Conservation (phyloP, 495 filamentous ascomycete species). For the Aspergillus saccharolyticus region DNA sequence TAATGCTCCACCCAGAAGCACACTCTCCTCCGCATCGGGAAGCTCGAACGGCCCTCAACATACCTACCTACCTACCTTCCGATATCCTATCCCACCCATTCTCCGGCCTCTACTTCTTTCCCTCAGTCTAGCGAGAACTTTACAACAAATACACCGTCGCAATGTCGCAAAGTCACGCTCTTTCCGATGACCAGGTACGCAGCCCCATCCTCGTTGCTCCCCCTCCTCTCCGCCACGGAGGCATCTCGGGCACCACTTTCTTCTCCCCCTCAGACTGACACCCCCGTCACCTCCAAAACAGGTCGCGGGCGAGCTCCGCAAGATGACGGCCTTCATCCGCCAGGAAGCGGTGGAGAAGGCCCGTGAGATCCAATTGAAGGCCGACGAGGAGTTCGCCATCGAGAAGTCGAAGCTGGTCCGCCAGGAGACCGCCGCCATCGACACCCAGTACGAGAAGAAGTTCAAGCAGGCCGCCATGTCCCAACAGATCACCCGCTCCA, state of each 20-base stretch:
- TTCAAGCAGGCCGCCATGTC: constrained; percentile 95
- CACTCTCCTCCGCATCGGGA: constrained; percentile 19
- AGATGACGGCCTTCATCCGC: constrained; percentile 99
- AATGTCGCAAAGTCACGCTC: constrained; percentile 89
- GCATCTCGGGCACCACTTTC: constrained; percentile 5
- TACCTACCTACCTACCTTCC: constrained; percentile 2
- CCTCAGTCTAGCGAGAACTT: constrained; percentile 19
- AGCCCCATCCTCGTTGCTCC: not conserved
- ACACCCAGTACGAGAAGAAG: constrained; percentile 90
- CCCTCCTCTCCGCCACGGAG: constrained; percentile 10
- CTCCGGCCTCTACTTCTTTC: constrained; percentile 19
- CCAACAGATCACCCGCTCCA: constrained; percentile 94
- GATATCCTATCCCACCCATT: constrained; percentile 14
- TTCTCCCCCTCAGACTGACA: constrained; percentile 18
- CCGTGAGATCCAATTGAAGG: constrained; percentile 92
- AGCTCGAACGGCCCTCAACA: constrained; percentile 9
- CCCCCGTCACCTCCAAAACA: constrained; percentile 31
- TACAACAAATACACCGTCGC: constrained; percentile 37
- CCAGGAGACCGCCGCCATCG: constrained; percentile 88
- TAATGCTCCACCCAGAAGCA: not conserved
- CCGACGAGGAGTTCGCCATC: constrained; percentile 96
- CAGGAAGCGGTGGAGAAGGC: constrained; percentile 97
- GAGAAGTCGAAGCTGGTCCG: constrained; percentile 98
- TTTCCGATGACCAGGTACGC: constrained; percentile 93
- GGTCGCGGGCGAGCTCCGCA: constrained; percentile 93